A percentile compares a stretch with the other conserved stretches of the same genome.
Conservation (phyloP, 768 basidiomycete genomes). For the Boletus rubescentipes region DNA sequence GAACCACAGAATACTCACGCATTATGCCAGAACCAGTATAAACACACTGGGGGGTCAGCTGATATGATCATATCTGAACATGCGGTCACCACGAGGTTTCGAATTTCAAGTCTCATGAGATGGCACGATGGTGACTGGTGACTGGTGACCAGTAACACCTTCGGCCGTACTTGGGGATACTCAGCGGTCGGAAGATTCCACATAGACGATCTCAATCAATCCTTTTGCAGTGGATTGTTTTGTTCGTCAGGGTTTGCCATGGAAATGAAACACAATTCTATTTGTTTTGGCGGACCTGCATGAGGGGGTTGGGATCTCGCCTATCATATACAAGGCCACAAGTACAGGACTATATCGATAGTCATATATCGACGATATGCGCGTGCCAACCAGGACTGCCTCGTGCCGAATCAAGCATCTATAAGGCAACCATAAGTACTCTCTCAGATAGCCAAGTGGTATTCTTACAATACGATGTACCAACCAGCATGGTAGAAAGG, state of each 20-base stretch:
- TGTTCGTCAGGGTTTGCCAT: background rate
- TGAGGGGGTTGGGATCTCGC: background rate
- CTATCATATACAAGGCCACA: background rate
- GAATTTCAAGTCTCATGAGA: conserved; percentile 13
- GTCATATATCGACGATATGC: background rate
- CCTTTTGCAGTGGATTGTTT: conserved; percentile 13
- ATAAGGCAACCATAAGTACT: conserved; percentile 16
- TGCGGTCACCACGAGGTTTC: conserved; percentile 26
- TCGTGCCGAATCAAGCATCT: conserved; percentile 26
- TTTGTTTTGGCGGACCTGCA: background rate
- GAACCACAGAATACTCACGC: background rate
- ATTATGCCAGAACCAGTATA: conserved; percentile 7
- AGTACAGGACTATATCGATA: conserved; percentile 3
- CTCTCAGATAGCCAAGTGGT: background rate
- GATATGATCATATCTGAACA: conserved; percentile 22
- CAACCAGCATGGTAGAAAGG: conserved; percentile 85
- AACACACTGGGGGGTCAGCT: conserved; percentile 11
- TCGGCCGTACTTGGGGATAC: conserved; percentile 1
- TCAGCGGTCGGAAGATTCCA: background rate
- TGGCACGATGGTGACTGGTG: too few species aligned
- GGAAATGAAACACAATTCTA: background rate
- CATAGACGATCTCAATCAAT: conserved; percentile 9
- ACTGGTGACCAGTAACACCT: background rate
- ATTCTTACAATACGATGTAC: conserved; percentile 81
- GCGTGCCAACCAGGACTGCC: background rate